Evolutionary conservation across 148 eudicot genomes (phyloP).

Genomic region (Talinum fruticosum): DNA sequence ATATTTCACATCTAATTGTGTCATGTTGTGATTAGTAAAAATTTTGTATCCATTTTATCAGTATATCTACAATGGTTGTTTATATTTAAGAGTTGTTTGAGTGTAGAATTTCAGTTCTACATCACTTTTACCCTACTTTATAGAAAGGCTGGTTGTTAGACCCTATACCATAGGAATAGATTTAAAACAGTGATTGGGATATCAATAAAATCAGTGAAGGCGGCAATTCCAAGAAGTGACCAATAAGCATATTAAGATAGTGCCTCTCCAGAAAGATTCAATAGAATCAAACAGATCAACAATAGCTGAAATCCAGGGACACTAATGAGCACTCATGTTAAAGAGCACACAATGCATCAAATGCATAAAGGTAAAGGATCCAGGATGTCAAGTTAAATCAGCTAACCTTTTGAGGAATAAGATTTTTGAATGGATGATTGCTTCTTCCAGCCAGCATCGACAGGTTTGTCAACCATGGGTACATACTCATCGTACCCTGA

Average conservation of each 20-base stretch:
- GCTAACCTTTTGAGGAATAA: conserved; percentile 52
- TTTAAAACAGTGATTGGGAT: neutral
- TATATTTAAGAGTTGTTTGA: too few species aligned
- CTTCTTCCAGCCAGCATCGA: conserved; percentile 85
- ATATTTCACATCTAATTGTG: too few species aligned
- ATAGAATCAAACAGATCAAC: too few species aligned
- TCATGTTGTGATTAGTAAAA: too few species aligned
- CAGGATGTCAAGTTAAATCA: neutral
- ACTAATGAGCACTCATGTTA: neutral
- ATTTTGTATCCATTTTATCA: too few species aligned
- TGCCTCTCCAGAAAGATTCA: neutral
- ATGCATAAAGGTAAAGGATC: neutral
- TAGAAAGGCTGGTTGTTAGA: too few species aligned
- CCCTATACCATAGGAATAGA: too few species aligned
- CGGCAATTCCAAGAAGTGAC: neutral
- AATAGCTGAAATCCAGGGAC: too few species aligned
- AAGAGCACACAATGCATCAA: neutral
- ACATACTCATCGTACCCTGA: conserved; percentile 91
- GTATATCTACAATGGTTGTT: too few species aligned
- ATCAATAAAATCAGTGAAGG: neutral
- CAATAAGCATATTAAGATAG: neutral
- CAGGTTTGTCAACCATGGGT: conserved; percentile 98
- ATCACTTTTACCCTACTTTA: too few species aligned
- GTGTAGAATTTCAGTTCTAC: too few species aligned
- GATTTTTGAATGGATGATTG: conserved; percentile 54